Conservation (phyloP, 1,284 basidiomycete species). For the Anthracocystis walkeri region DNA sequence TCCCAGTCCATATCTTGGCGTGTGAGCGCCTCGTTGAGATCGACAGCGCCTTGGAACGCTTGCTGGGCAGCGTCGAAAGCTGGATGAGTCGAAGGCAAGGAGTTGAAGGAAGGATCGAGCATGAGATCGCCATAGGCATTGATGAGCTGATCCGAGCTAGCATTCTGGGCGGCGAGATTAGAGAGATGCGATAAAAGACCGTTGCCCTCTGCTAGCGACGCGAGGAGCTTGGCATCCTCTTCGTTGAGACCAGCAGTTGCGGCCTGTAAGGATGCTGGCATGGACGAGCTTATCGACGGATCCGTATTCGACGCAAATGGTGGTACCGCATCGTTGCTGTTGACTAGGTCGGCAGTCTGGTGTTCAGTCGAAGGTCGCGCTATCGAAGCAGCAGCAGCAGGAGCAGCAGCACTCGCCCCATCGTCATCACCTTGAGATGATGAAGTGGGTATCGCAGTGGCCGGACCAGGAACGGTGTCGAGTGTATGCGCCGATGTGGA, state of each 20-base stretch:
- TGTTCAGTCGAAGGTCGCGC: constrained; percentile 1
- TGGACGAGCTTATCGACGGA: constrained; percentile 12
- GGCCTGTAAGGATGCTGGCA: constrained; percentile 27
- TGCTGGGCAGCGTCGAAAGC: constrained; percentile 20
- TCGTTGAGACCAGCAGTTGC: constrained; percentile 46
- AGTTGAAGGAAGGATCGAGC: constrained; percentile 21
- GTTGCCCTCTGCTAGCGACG: constrained; percentile 49
- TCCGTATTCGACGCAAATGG: constrained; percentile 6
- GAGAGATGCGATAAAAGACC: constrained; percentile 43
- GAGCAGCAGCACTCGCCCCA: not conserved
- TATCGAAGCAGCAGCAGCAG: not conserved
- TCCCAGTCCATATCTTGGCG: constrained; percentile 47
- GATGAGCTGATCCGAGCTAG: constrained; percentile 25
- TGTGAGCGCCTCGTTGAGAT: constrained; percentile 49
- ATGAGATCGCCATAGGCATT: constrained; percentile 27
- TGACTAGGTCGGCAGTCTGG: constrained; percentile 1
- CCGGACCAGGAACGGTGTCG: constrained; percentile 15
- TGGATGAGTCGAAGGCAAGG: not conserved
- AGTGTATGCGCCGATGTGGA: constrained; percentile 57
- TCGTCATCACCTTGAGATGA: constrained; percentile 2
- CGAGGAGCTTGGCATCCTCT: constrained; percentile 57
- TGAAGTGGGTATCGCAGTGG: not conserved
- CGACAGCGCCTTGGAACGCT: constrained; percentile 40
- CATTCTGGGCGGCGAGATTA: constrained; percentile 33
- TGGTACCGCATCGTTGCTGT: not conserved